Conservation (phyloP, 129 eudicot genomes). For the Flaveria bidentis region DNA sequence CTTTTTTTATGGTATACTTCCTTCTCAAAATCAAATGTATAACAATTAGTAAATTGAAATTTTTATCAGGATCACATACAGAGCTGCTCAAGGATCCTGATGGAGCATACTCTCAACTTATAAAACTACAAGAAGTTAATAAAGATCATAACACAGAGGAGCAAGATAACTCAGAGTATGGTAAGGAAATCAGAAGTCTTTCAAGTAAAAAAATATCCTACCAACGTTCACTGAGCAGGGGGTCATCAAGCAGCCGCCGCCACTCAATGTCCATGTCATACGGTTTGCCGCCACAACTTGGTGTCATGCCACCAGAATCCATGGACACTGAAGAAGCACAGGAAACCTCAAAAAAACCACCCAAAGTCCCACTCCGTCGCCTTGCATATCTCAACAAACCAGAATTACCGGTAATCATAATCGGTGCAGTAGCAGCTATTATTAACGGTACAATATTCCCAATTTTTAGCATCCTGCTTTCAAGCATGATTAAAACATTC, state of each 20-base stretch:
- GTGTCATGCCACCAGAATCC: constrained; percentile 23
- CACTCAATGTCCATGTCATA: constrained; percentile 51
- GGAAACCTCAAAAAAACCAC: constrained; percentile 41
- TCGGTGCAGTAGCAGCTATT: constrained; percentile 63
- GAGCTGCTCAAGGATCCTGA: constrained; percentile 29
- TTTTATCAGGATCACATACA: constrained; percentile 26
- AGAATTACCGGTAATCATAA: constrained; percentile 61
- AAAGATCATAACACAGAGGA: constrained; percentile 24
- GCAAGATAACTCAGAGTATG: background rate
- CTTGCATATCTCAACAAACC: constrained; percentile 85
- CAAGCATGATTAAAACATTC: constrained; percentile 63
- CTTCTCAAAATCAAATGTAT: background rate
- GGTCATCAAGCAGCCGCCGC: constrained; percentile 69
- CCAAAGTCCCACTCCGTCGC: constrained; percentile 60
- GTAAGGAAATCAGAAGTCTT: constrained; percentile 24
- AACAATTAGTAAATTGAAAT: background rate
- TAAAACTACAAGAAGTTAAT: constrained; percentile 30
- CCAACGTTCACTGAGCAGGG: constrained; percentile 54
- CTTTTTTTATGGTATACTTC: background rate
- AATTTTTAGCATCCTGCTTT: constrained; percentile 54
- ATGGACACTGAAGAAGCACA: constrained; percentile 12
- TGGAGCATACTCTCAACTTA: constrained; percentile 33
- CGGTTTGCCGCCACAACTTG: constrained; percentile 47
- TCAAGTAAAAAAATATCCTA: constrained; percentile 19
- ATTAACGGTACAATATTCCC: constrained; percentile 70